Evolutionary conservation across 768 basidiomycete genomes (phyloP), one percentile per base, ranked within the genome.

Genomic region (Tricholoma terreum): DNA sequence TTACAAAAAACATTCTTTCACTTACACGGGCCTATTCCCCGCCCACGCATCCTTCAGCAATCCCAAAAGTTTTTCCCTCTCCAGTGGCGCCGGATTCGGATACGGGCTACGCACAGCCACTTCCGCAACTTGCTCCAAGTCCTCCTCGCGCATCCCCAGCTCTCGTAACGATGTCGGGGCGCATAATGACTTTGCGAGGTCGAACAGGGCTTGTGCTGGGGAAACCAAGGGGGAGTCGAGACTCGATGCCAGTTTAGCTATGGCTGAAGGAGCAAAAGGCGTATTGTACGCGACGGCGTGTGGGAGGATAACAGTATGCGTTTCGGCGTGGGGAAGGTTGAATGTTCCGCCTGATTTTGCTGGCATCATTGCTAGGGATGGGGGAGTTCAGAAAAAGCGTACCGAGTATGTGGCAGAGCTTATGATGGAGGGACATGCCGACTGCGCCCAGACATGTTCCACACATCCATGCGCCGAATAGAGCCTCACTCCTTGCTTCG

Each of bases 301-400:
- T 0, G 76, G 74, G 24, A 77, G 73, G n/a, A 77, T 65, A 19
- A 77, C 71, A 11, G 76, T 76, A 60, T 77, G 76, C 0, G 75
- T 76, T 52, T 77, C 76, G 10, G 74, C 67, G 51, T 77, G 76
- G 10, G 75, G 73, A 57, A 77, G 70, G 55, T 71, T 68, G 63
- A 77, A 76, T 2, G 68, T 68, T 14, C 75, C 75, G 22, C 76
- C 76, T 69, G 46, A 19, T 35, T 11, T n/a, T 8, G 17, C 33
- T n/a, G 42, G 21, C 14, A 14, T 14, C 1, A 33, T n/a, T 36
- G 5, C 58, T 15, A 34, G 21, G 53, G 50, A 54, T 57, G 49
- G 30, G 53, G 60, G 8, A 67, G 64, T 57, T 65, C n/a, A n/a
- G n/a, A n/a, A 65, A 56, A 64, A 54, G 57, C 71, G 59, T 31